Evolutionary conservation across 345 rosid species (phyloP).

Genomic region (Mercurialis annua): DNA sequence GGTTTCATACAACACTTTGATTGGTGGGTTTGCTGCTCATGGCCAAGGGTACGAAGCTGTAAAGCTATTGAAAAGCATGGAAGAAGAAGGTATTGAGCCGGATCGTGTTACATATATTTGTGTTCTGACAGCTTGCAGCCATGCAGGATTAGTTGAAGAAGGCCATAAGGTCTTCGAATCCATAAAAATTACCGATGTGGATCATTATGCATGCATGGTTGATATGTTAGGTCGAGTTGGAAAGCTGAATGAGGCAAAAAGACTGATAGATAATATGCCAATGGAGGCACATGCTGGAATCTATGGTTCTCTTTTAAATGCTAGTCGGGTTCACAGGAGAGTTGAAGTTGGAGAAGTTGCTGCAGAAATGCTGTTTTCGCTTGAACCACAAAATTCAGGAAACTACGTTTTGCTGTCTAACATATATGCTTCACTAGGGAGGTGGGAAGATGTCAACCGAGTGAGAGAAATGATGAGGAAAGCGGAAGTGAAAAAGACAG

Average conservation of each 20-base stretch:
- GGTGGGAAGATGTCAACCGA: conserved; percentile 26
- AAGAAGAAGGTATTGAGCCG: conserved; percentile 31
- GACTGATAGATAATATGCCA: conserved; percentile 28
- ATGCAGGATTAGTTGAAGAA: conserved; percentile 40
- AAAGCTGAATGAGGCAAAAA: conserved; percentile 31
- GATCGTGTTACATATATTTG: conserved; percentile 36
- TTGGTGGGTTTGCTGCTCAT: conserved; percentile 42
- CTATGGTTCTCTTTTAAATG: conserved; percentile 34
- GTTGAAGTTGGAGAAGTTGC: conserved; percentile 32
- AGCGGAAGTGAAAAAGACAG: conserved; percentile 25
- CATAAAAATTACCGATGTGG: conserved; percentile 19
- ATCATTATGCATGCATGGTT: conserved; percentile 37
- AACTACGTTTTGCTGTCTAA: conserved; percentile 37
- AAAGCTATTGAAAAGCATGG: conserved; percentile 26
- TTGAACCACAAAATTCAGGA: conserved; percentile 34
- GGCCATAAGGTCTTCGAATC: conserved; percentile 28
- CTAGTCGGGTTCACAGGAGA: conserved; percentile 26
- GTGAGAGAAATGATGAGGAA: conserved; percentile 29
- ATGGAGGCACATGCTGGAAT: conserved; percentile 39
- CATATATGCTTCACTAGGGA: conserved; percentile 27
- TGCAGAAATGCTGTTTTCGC: conserved; percentile 30
- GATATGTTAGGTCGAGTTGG: conserved; percentile 35
- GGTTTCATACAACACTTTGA: conserved; percentile 38
- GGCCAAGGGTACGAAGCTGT: conserved; percentile 37
- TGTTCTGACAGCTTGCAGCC: conserved; percentile 46